Evolutionary conservation across 148 eudicot species (phyloP), one percentile per base, ranked within the genome.

Genomic region (Nepenthes gracilis): DNA sequence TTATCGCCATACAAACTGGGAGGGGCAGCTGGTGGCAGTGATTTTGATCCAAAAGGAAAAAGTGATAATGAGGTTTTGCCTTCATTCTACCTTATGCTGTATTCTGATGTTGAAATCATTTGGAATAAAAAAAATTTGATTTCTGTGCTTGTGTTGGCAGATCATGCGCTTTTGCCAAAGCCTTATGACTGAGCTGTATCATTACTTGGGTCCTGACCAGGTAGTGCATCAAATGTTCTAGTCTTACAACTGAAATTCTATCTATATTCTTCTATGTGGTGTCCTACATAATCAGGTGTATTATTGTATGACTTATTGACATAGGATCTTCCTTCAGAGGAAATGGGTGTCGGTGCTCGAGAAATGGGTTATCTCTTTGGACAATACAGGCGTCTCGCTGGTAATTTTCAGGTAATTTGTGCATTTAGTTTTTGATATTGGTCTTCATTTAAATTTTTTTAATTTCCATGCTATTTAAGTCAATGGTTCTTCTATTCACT

Each of bases 1-100:
- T 79, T 89, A 58, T 88, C 99, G 59, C 99, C 99, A 5, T 93
- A 84, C 81, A 84, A 86, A 77, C 87, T 93, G 35, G 99, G 98
- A 70, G 99, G 99, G 33, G 93, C 99, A 49, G 83, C 95, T n/a
- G 96, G 99, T 68, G 99, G 99, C 54, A 86, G 95, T 78, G 99
- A 93, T 83, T 93, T 93, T 78, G 95, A 93, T 81, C 99, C 99
- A 43, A 88, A 82, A 75, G 95, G 99, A 57, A 93, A 88, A 78
- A 93, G 85, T 69, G 95, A 88, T 62, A 78, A 68, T 76, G 99
- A 93, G 99, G 99, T 93, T 66, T 52, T 65, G 43, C 51, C 45
- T 49, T 70, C 58, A 40, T 43, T 32, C 59, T 34, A 15, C 53
- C 15, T 59, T 64, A 33, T 47, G 2, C 40, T 45, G 6, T 13